These are phyloP conservation scores for Xylariales sp. DNA, from an alignment of 2,329 filamentous ascomycete species.

Conservation along the genomic window DNA sequence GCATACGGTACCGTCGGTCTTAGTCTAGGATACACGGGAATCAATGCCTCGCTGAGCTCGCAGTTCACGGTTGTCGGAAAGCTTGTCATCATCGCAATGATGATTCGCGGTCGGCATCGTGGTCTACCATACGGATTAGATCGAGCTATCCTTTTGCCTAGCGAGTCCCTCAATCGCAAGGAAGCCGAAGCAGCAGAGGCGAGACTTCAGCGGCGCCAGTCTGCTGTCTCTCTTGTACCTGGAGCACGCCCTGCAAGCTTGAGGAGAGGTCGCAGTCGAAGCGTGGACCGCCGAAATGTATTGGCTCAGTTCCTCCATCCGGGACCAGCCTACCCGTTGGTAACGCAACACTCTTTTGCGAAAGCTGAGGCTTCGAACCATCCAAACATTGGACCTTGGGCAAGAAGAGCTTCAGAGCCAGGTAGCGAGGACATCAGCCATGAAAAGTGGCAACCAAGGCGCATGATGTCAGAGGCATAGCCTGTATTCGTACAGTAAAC, in stretches of 20 bases:
- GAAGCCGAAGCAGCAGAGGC: constrained; percentile 45
- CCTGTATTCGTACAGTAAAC: too few species aligned
- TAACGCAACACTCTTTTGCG: constrained; percentile 9
- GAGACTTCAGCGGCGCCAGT: constrained; percentile 29
- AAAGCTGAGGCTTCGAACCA: too few species aligned
- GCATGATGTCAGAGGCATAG: too few species aligned
- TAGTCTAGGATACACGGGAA: constrained; percentile 72
- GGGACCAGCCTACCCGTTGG: constrained; percentile 17
- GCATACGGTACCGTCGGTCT: constrained; percentile 94
- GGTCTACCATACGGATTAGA: constrained; percentile 64
- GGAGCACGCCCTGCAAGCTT: constrained; percentile 15
- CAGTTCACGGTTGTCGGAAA: constrained; percentile 75
- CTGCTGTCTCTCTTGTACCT: constrained; percentile 22
- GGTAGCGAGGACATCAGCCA: too few species aligned
- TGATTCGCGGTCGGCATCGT: constrained; percentile 65
- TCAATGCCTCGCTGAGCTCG: constrained; percentile 76
- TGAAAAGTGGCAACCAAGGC: too few species aligned
- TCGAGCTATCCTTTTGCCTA: constrained; percentile 55
- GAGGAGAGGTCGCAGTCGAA: constrained; percentile 20
- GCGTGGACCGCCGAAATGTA: constrained; percentile 19
- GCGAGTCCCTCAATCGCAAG: constrained; percentile 49
- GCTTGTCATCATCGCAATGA: constrained; percentile 64
- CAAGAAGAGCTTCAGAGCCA: too few species aligned
- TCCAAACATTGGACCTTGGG: too few species aligned
- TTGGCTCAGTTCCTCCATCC: constrained; percentile 23